Conservation (phyloP, 83 land plant species). For the Thuja plicata region DNA sequence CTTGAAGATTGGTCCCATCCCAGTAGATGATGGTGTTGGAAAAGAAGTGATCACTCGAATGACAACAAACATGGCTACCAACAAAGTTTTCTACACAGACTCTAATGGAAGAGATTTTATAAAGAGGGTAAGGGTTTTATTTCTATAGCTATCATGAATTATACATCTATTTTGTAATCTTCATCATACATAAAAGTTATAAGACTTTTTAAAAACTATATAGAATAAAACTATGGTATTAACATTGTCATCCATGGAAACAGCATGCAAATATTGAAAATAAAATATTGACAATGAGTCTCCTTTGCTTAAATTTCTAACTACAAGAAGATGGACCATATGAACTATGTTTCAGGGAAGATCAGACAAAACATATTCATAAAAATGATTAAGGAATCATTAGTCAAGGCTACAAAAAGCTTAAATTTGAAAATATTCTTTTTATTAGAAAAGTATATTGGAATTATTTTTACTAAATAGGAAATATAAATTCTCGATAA, state of each 20-base stretch:
- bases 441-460: not conserved
- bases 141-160: no score
- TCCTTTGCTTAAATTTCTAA: not conserved
- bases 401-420: not conserved
- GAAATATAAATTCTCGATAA: no score
- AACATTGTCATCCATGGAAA: not conserved
- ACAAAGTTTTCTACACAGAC: conserved; percentile 84
- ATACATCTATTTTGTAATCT: not conserved
- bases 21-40: conserved; percentile 76
- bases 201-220: not conserved
- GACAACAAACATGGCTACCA: conserved; percentile 63
- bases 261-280: not conserved
- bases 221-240: not conserved
- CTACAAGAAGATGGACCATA: not conserved
- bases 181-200: not conserved
- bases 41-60: conserved; percentile 81
- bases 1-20: conserved; percentile 88
- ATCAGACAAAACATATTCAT: not conserved
- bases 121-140: conserved; percentile 52
- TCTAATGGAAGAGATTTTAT: conserved; percentile 93
- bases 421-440: not conserved
- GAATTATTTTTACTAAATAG: not conserved
- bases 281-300: not conserved
- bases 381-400: not conserved
- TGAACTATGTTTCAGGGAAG: not conserved